Conservation (phyloP, 106 monocot genomes). For the Dactylorhiza incarnata region DNA sequence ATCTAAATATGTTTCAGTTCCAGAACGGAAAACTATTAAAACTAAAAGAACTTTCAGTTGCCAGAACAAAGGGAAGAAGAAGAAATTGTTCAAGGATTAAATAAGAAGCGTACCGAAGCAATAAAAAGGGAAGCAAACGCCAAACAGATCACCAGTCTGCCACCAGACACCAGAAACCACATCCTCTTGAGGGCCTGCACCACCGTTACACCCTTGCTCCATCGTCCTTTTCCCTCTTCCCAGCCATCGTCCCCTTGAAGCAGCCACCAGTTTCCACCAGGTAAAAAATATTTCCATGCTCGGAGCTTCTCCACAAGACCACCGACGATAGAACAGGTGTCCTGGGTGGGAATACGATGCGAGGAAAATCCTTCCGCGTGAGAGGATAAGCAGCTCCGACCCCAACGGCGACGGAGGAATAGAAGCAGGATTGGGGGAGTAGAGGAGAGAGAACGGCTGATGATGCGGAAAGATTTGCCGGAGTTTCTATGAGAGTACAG, state of each 20-base stretch:
- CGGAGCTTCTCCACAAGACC: constrained; percentile 27
- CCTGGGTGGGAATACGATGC: neutral
- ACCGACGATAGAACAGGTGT: neutral
- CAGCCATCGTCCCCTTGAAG: constrained; percentile 14
- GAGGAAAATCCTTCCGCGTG: neutral
- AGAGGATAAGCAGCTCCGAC: constrained; percentile 2
- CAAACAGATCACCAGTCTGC: constrained; percentile 35
- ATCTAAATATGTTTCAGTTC: too few species aligned
- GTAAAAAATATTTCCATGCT: constrained; percentile 10
- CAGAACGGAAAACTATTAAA: too few species aligned
- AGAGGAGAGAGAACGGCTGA: neutral
- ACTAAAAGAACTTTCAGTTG: too few species aligned
- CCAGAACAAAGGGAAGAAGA: too few species aligned
- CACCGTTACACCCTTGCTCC: constrained; percentile 17
- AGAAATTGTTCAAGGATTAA: neutral
- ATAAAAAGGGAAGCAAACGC: constrained; percentile 39
- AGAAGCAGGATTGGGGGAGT: neutral
- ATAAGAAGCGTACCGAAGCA: constrained; percentile 30
- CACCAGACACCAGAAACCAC: constrained; percentile 48
- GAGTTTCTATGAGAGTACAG: neutral
- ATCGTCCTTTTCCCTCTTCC: constrained; percentile 12
- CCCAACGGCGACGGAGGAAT: neutral
- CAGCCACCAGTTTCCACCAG: constrained; percentile 57
- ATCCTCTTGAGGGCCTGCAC: constrained; percentile 33
- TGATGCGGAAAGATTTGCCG: neutral